Percentiles rank a stretch among this genome's conserved stretches.
These are phyloP conservation scores for Corymbia calophylla DNA, from an alignment of 441 rosid species.

Conservation along the genomic window DNA sequence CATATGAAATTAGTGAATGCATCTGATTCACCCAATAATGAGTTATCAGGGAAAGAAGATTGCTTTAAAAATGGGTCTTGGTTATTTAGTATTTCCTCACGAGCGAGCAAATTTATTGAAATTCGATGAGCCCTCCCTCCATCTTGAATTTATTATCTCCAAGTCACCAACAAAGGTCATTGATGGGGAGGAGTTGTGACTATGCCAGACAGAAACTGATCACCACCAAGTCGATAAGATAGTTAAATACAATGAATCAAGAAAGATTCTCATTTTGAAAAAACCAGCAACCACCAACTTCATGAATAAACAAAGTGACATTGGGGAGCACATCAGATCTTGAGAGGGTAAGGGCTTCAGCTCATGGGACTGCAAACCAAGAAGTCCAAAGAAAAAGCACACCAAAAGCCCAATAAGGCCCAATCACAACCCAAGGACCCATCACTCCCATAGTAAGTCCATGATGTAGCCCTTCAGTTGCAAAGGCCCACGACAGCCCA, in stretches of 20 bases:
- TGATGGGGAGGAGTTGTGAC: background rate
- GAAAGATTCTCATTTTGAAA: background rate
- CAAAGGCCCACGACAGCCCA: background rate
- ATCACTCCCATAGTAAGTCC: background rate
- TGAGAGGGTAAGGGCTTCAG: background rate
- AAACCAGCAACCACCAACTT: background rate
- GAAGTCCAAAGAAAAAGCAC: background rate
- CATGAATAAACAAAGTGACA: background rate
- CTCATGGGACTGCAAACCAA: background rate
- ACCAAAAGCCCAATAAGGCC: background rate
- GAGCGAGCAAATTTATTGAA: background rate
- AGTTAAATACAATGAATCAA: background rate
- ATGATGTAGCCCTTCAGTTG: background rate
- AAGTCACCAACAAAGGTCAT: background rate
- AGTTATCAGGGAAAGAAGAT: fast-evolving
- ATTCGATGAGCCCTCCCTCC: fast-evolving
- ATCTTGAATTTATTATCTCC: background rate
- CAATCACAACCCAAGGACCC: background rate
- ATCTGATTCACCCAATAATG: fast-evolving
- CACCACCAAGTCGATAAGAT: background rate
- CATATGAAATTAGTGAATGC: fast-evolving
- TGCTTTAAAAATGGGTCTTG: background rate
- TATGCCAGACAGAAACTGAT: background rate
- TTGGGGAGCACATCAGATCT: background rate
- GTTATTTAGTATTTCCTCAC: background rate